Conservation (phyloP, 2,329 filamentous ascomycete species). For the Setomelanomma holmii region DNA sequence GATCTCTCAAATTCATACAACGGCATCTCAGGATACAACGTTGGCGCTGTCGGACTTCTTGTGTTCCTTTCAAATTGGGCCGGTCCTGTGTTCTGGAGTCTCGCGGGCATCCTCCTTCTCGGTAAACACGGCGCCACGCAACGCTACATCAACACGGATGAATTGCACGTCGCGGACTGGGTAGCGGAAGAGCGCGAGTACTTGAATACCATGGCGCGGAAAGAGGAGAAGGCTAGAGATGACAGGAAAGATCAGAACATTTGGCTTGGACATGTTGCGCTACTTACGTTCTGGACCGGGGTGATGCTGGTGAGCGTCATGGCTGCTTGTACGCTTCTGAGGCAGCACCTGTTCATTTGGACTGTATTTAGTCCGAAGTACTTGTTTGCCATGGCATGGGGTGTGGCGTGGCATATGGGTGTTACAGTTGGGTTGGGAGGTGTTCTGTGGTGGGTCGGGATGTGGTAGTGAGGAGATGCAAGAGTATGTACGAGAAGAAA, state of each 20-base stretch:
- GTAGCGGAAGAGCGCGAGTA: constrained; percentile 37
- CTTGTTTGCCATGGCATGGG: constrained; percentile 90
- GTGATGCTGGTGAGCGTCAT: constrained; percentile 76
- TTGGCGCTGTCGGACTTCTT: constrained; percentile 79
- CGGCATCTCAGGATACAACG: constrained; percentile 80
- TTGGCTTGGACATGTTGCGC: constrained; percentile 60
- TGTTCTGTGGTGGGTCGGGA: constrained; percentile 42
- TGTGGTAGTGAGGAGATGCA: constrained; percentile 27
- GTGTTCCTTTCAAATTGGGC: constrained; percentile 93
- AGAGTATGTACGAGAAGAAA: too few relatives aligned
- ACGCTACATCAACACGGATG: constrained; percentile 21
- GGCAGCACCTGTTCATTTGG: constrained; percentile 96
- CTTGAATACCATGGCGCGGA: constrained; percentile 27
- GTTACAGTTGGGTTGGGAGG: constrained; percentile 42
- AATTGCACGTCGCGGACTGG: constrained; percentile 37
- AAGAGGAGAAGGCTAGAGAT: constrained; percentile 18
- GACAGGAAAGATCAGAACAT: constrained; percentile 9
- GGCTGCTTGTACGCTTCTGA: constrained; percentile 81
- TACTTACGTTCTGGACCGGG: constrained; percentile 75
- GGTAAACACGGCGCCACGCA: constrained; percentile 26
- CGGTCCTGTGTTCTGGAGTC: constrained; percentile 86
- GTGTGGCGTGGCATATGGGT: constrained; percentile 77
- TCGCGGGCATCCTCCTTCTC: constrained; percentile 65
- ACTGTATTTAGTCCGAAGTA: constrained; percentile 98
- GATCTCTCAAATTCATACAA: constrained; percentile 96